Evolutionary conservation across 495 filamentous ascomycete genomes (phyloP).

Genomic region (Saxispiralis lemnorum): DNA sequence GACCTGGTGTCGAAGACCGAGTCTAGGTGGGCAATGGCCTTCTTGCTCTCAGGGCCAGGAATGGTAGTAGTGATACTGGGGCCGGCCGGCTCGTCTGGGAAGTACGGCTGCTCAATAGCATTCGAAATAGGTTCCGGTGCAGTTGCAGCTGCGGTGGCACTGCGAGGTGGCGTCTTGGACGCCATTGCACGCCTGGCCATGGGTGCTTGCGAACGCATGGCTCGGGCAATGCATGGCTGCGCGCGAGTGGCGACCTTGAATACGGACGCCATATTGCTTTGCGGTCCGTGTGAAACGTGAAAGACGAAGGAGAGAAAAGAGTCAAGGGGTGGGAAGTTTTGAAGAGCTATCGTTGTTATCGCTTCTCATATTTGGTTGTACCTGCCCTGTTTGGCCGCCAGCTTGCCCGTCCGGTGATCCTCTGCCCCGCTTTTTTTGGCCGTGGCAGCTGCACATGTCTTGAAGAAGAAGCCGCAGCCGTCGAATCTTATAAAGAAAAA

Average conservation of each 20-base stretch:
- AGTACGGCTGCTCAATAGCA: slow-evolving; percentile 19
- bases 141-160: slow-evolving; percentile 7
- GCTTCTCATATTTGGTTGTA: no score
- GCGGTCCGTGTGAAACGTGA: neutral
- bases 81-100: slow-evolving; percentile 49
- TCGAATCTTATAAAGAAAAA: no score
- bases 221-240: slow-evolving; percentile 6
- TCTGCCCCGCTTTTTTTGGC: neutral
- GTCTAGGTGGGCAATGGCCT: slow-evolving; percentile 53
- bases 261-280: slow-evolving; percentile 12
- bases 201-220: neutral
- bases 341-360: no score
- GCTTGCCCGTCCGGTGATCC: neutral
- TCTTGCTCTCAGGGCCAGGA: slow-evolving; percentile 62
- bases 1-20: slow-evolving; percentile 84
- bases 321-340: no score
- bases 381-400: no score
- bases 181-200: slow-evolving; percentile 8
- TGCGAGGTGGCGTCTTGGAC: slow-evolving; percentile 9
- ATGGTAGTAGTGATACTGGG: slow-evolving; percentile 57
- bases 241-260: slow-evolving; percentile 9
- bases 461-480: no score
- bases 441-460: no score
- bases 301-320: no score
- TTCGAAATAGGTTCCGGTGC: neutral